Percentiles rank a stretch among this genome's conserved stretches.
These are phyloP conservation scores for Salix suchowensis DNA, from an alignment of 345 rosid species.

Conservation along the genomic window DNA sequence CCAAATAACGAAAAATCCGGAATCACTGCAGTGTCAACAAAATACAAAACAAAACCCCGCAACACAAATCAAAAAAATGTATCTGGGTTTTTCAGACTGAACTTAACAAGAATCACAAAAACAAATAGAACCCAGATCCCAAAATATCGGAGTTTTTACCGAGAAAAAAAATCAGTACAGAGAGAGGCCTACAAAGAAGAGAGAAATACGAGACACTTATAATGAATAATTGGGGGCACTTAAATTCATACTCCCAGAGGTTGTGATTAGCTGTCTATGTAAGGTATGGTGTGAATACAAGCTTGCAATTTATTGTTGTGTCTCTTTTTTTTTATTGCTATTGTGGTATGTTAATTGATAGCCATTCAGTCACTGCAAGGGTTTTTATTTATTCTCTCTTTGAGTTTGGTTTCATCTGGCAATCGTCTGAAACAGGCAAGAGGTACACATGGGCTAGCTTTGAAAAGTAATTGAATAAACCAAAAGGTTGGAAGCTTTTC, in stretches of 20 bases:
- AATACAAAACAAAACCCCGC: neutral
- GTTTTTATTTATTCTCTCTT: neutral
- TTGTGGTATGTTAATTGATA: neutral
- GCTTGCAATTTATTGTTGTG: neutral
- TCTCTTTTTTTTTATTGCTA: neutral
- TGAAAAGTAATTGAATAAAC: neutral
- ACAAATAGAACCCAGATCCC: constrained; percentile 16
- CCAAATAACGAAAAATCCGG: neutral
- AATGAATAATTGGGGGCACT: neutral
- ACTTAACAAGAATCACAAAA: neutral
- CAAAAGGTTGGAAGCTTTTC: neutral
- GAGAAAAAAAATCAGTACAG: neutral
- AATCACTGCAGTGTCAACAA: neutral
- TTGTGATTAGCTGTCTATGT: neutral
- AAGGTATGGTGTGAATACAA: neutral
- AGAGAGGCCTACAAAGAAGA: neutral
- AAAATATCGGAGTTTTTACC: constrained; percentile 5
- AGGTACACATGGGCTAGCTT: constrained; percentile 10
- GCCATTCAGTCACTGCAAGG: neutral
- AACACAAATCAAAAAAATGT: neutral
- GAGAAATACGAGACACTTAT: neutral
- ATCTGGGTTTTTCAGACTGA: neutral
- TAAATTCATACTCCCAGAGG: neutral
- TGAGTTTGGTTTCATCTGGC: constrained; percentile 3
- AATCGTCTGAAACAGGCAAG: constrained; percentile 8